A percentile compares a stretch with the other conserved stretches of the same genome.
phyloP scores from a whole-genome alignment of 768 basidiomycete species.

The Leccinum barrowsii region DNA sequence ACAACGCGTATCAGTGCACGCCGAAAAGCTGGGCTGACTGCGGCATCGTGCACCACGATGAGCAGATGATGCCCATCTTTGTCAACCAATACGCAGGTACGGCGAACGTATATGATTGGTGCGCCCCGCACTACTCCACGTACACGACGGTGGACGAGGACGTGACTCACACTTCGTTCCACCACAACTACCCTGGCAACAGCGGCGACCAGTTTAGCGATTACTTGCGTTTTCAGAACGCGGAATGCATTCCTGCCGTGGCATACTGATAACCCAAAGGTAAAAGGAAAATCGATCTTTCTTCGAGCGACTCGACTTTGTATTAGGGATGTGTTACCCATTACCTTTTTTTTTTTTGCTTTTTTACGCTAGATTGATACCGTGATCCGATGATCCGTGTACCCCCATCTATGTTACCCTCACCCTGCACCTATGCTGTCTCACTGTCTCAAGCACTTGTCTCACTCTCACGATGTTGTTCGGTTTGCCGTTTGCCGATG shows the following conservation, averaged over 20 bases:
- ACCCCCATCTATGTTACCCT: slow-evolving; percentile 1
- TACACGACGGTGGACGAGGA: slow-evolving; percentile 4
- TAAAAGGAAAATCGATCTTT: background rate
- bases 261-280: slow-evolving; percentile 16
- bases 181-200: slow-evolving; percentile 9
- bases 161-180: background rate
- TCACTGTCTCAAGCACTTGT: background rate
- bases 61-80: slow-evolving; percentile 25
- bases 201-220: slow-evolving; percentile 9
- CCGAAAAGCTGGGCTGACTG: slow-evolving; percentile 30
- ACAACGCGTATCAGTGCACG: slow-evolving; percentile 18
- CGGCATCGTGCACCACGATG: slow-evolving; percentile 2
- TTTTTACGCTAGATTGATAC: slow-evolving; percentile 4
- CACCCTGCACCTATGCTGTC: slow-evolving; percentile 1
- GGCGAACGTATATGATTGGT: slow-evolving; percentile 25
- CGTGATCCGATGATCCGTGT: background rate
- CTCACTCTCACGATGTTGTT: background rate
- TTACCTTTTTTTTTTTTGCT: background rate
- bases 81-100: slow-evolving; percentile 24
- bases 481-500: background rate
- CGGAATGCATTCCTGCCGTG: slow-evolving; percentile 15
- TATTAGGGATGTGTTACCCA: background rate
- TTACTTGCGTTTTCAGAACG: slow-evolving; percentile 15
- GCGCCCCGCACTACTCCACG: slow-evolving; percentile 13
- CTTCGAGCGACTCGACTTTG: background rate